Evolutionary conservation across 352 stramenopile species (phyloP).

Genomic region (Aphanomyces invadans): DNA sequence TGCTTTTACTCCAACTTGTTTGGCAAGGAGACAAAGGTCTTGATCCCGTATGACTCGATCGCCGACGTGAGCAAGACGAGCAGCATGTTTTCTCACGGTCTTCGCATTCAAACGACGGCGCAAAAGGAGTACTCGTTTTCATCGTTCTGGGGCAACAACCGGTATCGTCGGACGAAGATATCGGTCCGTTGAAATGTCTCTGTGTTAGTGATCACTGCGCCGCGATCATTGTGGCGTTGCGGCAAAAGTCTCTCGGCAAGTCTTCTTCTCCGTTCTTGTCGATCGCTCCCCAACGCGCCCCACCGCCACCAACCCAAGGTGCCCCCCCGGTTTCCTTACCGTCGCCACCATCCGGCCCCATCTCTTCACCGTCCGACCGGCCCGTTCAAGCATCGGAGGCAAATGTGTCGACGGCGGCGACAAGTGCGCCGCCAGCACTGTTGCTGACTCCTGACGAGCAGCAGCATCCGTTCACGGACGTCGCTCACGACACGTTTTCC

Average conservation of each 20-base stretch:
- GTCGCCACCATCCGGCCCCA: too few species aligned
- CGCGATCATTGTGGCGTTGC: slow-evolving; percentile 62
- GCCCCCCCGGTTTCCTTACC: neutral
- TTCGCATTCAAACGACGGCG: slow-evolving; percentile 50
- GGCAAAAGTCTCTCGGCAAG: slow-evolving; percentile 37
- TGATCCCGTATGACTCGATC: slow-evolving; percentile 83
- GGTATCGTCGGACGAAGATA: too few species aligned
- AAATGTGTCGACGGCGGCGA: slow-evolving; percentile 8
- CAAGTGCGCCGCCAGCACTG: too few species aligned
- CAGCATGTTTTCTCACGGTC: slow-evolving; percentile 72
- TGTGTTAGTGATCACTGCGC: slow-evolving; percentile 48
- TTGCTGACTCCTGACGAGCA: slow-evolving; percentile 24
- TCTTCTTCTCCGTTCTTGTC: neutral
- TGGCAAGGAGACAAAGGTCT: slow-evolving; percentile 78
- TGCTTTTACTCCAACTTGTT: slow-evolving; percentile 87
- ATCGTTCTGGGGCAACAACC: slow-evolving; percentile 78
- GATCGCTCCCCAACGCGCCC: neutral
- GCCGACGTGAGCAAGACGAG: slow-evolving; percentile 70
- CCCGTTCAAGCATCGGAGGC: slow-evolving; percentile 3
- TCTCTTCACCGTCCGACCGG: neutral
- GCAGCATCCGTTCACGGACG: neutral
- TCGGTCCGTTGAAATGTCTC: neutral
- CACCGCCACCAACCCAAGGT: neutral
- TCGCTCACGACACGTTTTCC: slow-evolving; percentile 45
- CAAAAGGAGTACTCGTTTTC: slow-evolving; percentile 79